Evolutionary conservation across 139 green algal genomes (phyloP), one percentile per base, ranked within the genome.

Genomic region (Micractinium conductrix): DNA sequence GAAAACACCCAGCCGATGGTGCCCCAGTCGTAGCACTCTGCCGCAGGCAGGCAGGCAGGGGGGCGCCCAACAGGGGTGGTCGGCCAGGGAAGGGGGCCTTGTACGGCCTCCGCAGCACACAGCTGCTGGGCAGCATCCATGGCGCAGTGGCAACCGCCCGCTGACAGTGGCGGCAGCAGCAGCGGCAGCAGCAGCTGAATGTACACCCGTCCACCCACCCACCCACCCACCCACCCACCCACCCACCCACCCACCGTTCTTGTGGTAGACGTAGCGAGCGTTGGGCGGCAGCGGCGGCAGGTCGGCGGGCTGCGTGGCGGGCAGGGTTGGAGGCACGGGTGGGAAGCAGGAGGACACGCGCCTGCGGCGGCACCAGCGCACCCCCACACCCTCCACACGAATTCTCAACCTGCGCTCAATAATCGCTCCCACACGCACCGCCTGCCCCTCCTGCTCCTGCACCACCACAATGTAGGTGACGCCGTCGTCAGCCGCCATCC

Each of bases 391-490:
- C n/a, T n/a, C n/a, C n/a, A n/a, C n/a, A n/a, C n/a, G n/a, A n/a
- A n/a, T n/a, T n/a, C n/a, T n/a, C n/a, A n/a, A n/a, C n/a, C n/a
- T n/a, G n/a, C n/a, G n/a, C n/a, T n/a, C n/a, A n/a, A n/a, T n/a
- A n/a, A n/a, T n/a, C n/a, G n/a, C n/a, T n/a, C n/a, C n/a, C n/a
- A n/a, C 44, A 37, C 43, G 10, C 28, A 80, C 74, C 48, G 45
- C 22, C 74, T 81, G 37, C 24, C 75, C 75, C 75, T 70, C 58
- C 9, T 74, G 74, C 55, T 89, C 60, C 76, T 92, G 88, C 19
- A 92, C 80, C 19, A 92, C 68, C 33, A 92, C 85, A 21, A 90
- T 30, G 68, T 92, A 92, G 19, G 88, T 79, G 62, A 87, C 88
- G 60, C 88, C 86, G 48, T 92, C 88, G 24, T 78, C 86, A 14